Evolutionary conservation across 2,329 filamentous ascomycete species (phyloP), one percentile per base, ranked within the genome.

Genomic region (Microdochium paspali): DNA sequence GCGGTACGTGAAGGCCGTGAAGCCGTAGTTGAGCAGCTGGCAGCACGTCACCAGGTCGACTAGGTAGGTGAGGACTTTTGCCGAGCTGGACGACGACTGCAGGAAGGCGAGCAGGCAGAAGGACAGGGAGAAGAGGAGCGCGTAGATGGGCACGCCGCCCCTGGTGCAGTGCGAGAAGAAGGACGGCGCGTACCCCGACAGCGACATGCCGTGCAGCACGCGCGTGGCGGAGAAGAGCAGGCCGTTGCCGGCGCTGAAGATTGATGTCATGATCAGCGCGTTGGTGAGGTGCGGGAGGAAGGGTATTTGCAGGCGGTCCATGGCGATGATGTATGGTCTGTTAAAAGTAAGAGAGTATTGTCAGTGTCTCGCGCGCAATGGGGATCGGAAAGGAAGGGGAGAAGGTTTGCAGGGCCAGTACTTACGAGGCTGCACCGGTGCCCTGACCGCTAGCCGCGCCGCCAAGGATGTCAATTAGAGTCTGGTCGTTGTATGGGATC

Each of bases 401-500:
- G n/a, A n/a, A n/a, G n/a, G n/a, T n/a, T n/a, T n/a, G n/a, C n/a
- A n/a, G n/a, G n/a, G n/a, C n/a, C n/a, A n/a, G n/a, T n/a, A 10
- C 24, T 30, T 79, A 79, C 24, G 79, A 82, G 1, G 77, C 76
- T 10, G 74, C 74, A 9, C 77, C 79, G 4, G 69, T 74, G n/a
- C 58, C 60, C 7, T 76, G 76, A 24, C 74, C 74, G 1, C 72
- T 72, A 26, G 70, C 69, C 28, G 67, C 69, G 3, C 72, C 67
- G 6, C 65, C 65, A 49, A 82, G 76, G 1, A 76, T 77, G 5
- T 66, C 69, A 20, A 61, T 66, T 49, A 88, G 67, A 12, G 70
- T 72, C 0, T 67, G 55, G 55, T 87, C 80, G 50, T 86, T 76
- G 59, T 80, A 82, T 3, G 84, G 72, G 44, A 88, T 72, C 44